These are phyloP conservation scores for Tulasnella calospora DNA, from an alignment of 768 basidiomycete genomes.

Conservation along the genomic window DNA sequence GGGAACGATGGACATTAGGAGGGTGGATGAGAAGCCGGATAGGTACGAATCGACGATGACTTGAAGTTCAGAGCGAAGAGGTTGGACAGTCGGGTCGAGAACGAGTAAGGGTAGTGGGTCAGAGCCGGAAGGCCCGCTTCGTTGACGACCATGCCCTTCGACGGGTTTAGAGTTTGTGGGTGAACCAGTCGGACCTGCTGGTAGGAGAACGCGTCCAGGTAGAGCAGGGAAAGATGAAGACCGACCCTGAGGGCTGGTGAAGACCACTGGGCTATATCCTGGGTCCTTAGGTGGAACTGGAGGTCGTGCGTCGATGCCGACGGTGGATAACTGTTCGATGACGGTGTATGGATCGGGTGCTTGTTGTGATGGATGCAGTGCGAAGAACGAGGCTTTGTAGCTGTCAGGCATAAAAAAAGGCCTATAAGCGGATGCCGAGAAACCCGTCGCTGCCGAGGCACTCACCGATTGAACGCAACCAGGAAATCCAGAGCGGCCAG, in stretches of 20 bases:
- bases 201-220: neutral
- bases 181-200: neutral
- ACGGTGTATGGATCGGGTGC: constrained; percentile 19
- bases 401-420: neutral
- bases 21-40: neutral
- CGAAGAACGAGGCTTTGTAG: constrained; percentile 23
- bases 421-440: neutral
- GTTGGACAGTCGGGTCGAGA: constrained; percentile 19
- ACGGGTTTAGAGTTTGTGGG: neutral
- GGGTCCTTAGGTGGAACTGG: constrained; percentile 15
- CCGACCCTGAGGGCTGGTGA: neutral
- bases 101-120: neutral
- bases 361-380: constrained; percentile 14
- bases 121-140: neutral
- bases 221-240: neutral
- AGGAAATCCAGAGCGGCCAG: constrained; percentile 20
- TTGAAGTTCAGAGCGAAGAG: constrained; percentile 21
- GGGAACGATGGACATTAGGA: constrained; percentile 17
- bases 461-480: constrained; percentile 17
- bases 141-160: neutral
- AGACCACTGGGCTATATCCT: neutral
- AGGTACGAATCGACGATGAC: constrained; percentile 16
- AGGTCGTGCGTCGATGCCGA: neutral
- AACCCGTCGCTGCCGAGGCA: neutral
- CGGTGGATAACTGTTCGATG: constrained; percentile 14